Evolutionary conservation across 805 yeast species (phyloP).

Genomic region (Suhomyces sp.): DNA sequence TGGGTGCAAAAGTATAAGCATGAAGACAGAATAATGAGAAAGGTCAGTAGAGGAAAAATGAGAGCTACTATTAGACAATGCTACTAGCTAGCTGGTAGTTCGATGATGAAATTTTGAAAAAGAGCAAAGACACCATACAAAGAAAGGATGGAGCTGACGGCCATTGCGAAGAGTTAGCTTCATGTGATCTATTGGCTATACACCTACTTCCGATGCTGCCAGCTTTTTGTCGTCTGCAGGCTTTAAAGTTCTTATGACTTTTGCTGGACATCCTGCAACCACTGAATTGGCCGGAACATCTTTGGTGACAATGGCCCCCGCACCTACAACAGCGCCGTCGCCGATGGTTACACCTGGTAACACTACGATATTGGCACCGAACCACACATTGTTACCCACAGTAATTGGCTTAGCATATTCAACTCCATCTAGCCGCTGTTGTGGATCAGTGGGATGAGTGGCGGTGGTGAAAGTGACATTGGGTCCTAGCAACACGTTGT

Average conservation of each 20-base stretch:
- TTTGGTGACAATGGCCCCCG: constrained; percentile 62
- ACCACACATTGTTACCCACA: constrained; percentile 68
- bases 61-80: background rate
- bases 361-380: constrained; percentile 53
- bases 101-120: background rate
- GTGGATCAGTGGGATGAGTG: constrained; percentile 58
- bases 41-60: background rate
- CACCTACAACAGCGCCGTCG: constrained; percentile 58
- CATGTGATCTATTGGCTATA: background rate
- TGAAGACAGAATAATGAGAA: too few relatives aligned
- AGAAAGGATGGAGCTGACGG: background rate
- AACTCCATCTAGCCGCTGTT: constrained; percentile 36
- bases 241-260: constrained; percentile 34
- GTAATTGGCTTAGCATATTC: constrained; percentile 58
- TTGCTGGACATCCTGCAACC: constrained; percentile 65
- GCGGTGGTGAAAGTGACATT: constrained; percentile 59
- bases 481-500: constrained; percentile 61
- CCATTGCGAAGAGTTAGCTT: background rate
- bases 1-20: background rate
- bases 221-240: constrained; percentile 16
- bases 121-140: background rate
- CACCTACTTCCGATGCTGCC: constrained; percentile 2
- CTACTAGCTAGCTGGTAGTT: background rate
- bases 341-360: constrained; percentile 70
- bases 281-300: constrained; percentile 54